Evolutionary conservation across 805 yeast genomes (phyloP), one percentile per base, ranked within the genome.

Genomic region (Candida jianshihensis): DNA sequence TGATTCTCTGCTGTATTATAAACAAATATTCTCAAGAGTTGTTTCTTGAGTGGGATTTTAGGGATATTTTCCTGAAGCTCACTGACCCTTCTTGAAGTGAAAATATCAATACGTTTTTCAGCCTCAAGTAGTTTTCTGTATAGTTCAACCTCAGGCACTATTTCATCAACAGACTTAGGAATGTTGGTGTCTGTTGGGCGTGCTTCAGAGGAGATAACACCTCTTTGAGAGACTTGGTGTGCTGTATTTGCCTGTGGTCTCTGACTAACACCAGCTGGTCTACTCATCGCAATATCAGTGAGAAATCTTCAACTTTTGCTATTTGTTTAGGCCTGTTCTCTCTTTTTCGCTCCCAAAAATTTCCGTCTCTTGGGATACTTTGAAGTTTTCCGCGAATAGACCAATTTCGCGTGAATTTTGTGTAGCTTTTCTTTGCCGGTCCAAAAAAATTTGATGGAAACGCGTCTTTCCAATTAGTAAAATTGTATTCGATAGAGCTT

Each of bases 1-100:
- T 90, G 97, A 56, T 85, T 84, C 42, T 80, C 84, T 21, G 82
- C 66, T 5, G 86, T 81, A 54, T 85, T 87, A 51, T 89, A 87
- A 15, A 92, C 68, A 53, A 79, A 90, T 14, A 92, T 73, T 38
- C 97, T 74, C 48, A 92, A 68, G 12, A 71, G 68, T 36, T 82
- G 80, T 26, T 75, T 75, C 43, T 73, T 73, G 21, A 47, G 51
- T 7, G 49, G 50, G 25, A 61, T 49, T 47, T 63, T 70, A 38
- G 68, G 69, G 42, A 68, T 62, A 56, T 66, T 68, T 40, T 89
- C 95, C 56, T 86, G 95, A 39, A 88, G 68, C 51, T 90, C 97
- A 37, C 85, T 71, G 43, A 86, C 73, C 57, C 90, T 90, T 41
- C 95, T 75, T 31, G 89, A 78, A 26, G 86, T 76, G 45, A 84